A percentile compares a stretch with the other conserved stretches of the same genome.
Evolutionary conservation across 768 basidiomycete genomes (phyloP).

Genomic region (Podaxis sp.): DNA sequence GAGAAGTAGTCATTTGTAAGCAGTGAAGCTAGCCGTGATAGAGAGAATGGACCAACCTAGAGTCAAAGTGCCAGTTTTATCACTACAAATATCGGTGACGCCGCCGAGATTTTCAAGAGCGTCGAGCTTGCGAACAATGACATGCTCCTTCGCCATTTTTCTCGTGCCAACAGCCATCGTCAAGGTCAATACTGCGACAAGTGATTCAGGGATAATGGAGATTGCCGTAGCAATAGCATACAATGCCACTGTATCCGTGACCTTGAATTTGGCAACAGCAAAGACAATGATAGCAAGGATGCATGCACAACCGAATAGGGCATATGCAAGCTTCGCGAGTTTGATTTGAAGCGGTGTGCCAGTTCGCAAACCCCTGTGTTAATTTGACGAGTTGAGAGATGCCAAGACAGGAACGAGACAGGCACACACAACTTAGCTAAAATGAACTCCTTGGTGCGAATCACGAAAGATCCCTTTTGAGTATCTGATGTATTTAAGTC

Average conservation of each 20-base stretch:
- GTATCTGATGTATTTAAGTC: constrained; percentile 23
- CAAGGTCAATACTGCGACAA: constrained; percentile 49
- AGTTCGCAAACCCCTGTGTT: constrained; percentile 28
- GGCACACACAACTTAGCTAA: constrained; percentile 27
- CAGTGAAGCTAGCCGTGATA: background rate
- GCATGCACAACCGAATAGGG: constrained; percentile 33
- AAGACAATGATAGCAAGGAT: constrained; percentile 37
- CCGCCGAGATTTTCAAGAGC: constrained; percentile 62
- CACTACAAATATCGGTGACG: constrained; percentile 54
- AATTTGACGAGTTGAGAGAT: no score
- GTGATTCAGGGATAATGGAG: constrained; percentile 39
- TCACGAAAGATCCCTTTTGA: constrained; percentile 23
- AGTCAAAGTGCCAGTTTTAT: constrained; percentile 66
- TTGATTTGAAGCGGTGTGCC: constrained; percentile 39
- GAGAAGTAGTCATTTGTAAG: background rate
- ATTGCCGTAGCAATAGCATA: constrained; percentile 39
- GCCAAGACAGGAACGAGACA: background rate
- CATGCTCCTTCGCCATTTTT: constrained; percentile 55
- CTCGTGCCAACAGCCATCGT: constrained; percentile 59
- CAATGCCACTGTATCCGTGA: constrained; percentile 32
- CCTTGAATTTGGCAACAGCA: constrained; percentile 30
- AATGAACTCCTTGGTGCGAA: constrained; percentile 23
- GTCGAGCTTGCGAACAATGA: constrained; percentile 61
- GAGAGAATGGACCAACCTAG: constrained; percentile 22
- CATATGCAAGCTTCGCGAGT: constrained; percentile 33